Evolutionary conservation across 2,329 filamentous ascomycete species (phyloP).

Genomic region (Grosmannia serpens): DNA sequence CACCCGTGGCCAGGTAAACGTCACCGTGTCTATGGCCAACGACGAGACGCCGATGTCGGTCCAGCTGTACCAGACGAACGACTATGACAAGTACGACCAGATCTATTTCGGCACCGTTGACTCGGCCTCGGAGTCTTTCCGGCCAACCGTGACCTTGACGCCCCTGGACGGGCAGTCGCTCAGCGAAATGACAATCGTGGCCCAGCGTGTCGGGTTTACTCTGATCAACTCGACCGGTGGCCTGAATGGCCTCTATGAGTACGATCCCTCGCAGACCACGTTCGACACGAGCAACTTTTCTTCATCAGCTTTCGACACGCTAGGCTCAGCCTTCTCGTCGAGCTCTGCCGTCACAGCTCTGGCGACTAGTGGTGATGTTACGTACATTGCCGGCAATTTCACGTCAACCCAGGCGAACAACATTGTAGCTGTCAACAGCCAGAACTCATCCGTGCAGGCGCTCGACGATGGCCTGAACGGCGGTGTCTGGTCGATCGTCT

Average conservation of each 20-base stretch:
- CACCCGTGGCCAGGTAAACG: conserved; percentile 67
- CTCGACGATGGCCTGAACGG: conserved; percentile 68
- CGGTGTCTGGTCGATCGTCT: conserved; percentile 59
- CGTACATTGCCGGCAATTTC: conserved; percentile 80
- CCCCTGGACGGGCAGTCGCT: conserved; percentile 54
- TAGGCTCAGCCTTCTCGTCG: conserved; percentile 57
- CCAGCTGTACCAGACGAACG: conserved; percentile 74
- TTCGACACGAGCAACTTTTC: conserved; percentile 52
- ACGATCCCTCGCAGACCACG: conserved; percentile 52
- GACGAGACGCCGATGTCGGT: conserved; percentile 41
- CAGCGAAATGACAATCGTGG: conserved; percentile 65
- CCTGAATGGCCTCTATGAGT: conserved; percentile 85
- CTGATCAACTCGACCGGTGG: conserved; percentile 64
- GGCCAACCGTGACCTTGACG: conserved; percentile 66
- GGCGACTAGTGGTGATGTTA: conserved; percentile 48
- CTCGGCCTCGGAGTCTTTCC: conserved; percentile 59
- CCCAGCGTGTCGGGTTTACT: conserved; percentile 72
- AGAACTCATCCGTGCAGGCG: conserved; percentile 48
- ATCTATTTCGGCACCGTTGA: conserved; percentile 83
- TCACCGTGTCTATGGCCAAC: conserved; percentile 38
- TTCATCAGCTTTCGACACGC: conserved; percentile 62
- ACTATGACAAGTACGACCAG: conserved; percentile 93
- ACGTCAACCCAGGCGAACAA: conserved; percentile 57
- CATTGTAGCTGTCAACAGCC: conserved; percentile 60
- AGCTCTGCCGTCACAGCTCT: conserved; percentile 62